Conservation (phyloP, 768 basidiomycete species). For the Tricholoma bakamatsutake region DNA sequence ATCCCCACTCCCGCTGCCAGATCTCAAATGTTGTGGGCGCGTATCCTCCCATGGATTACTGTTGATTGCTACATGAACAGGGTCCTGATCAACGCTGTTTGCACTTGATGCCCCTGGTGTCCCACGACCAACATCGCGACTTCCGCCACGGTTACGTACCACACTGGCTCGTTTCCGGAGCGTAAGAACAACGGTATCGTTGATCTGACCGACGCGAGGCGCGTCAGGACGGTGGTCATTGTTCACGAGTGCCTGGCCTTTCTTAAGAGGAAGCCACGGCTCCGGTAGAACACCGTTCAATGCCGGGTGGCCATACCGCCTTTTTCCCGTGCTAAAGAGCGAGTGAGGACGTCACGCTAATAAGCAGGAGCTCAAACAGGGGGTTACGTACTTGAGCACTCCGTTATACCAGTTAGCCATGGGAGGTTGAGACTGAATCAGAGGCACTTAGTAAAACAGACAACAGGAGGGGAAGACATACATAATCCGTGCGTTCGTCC, state of each 20-base stretch:
- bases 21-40: slow-evolving; percentile 18
- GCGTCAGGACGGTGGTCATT: slow-evolving; percentile 31
- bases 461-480: slow-evolving; percentile 23
- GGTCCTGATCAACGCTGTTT: slow-evolving; percentile 5
- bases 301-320: slow-evolving; percentile 93
- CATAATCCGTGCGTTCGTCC: slow-evolving; percentile 88
- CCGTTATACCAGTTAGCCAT: slow-evolving; percentile 95
- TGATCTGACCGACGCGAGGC: slow-evolving; percentile 34
- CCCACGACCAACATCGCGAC: slow-evolving; percentile 12
- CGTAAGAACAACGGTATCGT: slow-evolving; percentile 75
- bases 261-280: slow-evolving; percentile 92
- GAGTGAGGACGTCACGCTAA: slow-evolving; percentile 5
- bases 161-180: slow-evolving; percentile 67
- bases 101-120: slow-evolving; percentile 7
- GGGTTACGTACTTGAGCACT: slow-evolving; percentile 68
- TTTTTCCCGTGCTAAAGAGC: slow-evolving; percentile 73
- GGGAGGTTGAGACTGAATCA: slow-evolving; percentile 83
- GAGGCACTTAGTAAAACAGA: slow-evolving; percentile 8
- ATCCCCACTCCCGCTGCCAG: slow-evolving; percentile 24
- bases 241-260: slow-evolving; percentile 71
- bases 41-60: slow-evolving; percentile 64
- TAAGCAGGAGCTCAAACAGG: background rate
- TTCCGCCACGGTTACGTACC: slow-evolving; percentile 27
- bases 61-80: slow-evolving; percentile 22
- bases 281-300: slow-evolving; percentile 89